These are phyloP conservation scores for Geosiphon pyriformis DNA, from an alignment of 192 early-diverging fungal species.

Conservation along the genomic window DNA sequence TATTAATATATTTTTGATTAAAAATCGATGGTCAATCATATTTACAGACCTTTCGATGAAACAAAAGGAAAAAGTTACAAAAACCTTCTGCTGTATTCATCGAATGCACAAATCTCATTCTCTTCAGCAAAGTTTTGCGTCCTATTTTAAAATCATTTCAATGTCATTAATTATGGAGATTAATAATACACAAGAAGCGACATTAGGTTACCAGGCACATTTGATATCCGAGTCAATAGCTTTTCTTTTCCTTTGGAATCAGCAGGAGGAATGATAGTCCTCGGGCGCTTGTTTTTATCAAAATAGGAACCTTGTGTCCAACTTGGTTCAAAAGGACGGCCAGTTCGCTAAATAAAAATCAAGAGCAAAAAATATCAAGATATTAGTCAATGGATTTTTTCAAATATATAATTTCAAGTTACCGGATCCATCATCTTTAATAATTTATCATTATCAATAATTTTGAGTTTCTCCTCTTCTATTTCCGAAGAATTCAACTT, in stretches of 20 bases:
- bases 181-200: too few species aligned
- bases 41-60: not conserved
- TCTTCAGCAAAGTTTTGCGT: not conserved
- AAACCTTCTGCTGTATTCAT: not conserved
- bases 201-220: too few species aligned
- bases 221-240: not conserved
- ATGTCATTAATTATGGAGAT: too few species aligned
- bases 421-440: not conserved
- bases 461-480: not conserved
- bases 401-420: too few species aligned
- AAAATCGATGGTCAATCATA: not conserved
- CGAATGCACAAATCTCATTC: not conserved
- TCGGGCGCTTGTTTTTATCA: not conserved
- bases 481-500: not conserved
- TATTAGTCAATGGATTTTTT: too few species aligned
- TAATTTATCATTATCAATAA: not conserved
- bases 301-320: not conserved
- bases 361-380: too few species aligned
- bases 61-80: not conserved
- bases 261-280: not conserved
- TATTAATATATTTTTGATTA: not conserved
- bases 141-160: not conserved
- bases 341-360: not conserved
- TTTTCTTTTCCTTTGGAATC: not conserved
- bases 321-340: not conserved